phyloP scores from a whole-genome alignment of 2,329 filamentous ascomycete species.

The Verticillium klebahnii region DNA sequence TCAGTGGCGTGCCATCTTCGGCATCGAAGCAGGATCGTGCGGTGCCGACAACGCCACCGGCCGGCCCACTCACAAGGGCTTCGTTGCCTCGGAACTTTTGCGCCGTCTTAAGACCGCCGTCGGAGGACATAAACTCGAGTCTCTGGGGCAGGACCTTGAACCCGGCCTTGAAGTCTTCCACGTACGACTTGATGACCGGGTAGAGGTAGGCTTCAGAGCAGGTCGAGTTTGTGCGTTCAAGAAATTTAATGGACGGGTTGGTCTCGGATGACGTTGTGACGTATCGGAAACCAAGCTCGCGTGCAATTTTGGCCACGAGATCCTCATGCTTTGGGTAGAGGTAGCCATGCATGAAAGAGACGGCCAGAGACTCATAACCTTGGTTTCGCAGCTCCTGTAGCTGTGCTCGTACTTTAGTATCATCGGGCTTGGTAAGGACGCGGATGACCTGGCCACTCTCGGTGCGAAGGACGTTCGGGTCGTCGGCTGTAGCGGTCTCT shows the following conservation, averaged over 20 bases:
- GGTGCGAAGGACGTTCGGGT: conserved; percentile 47
- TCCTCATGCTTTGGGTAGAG: conserved; percentile 51
- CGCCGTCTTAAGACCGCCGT: conserved; percentile 42
- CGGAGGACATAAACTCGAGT: conserved; percentile 64
- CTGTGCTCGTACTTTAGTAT: conserved; percentile 44
- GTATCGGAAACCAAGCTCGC: conserved; percentile 61
- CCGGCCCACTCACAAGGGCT: conserved; percentile 64
- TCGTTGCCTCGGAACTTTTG: conserved; percentile 58
- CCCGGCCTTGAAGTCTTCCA: conserved; percentile 59
- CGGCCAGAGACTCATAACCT: conserved; percentile 47
- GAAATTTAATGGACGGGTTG: conserved; percentile 69
- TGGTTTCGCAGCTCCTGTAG: conserved; percentile 54
- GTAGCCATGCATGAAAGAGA: conserved; percentile 73
- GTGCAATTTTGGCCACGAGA: conserved; percentile 27
- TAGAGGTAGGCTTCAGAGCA: conserved; percentile 71
- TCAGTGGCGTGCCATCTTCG: conserved; percentile 60
- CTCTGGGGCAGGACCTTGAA: conserved; percentile 55
- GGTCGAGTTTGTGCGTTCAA: conserved; percentile 61
- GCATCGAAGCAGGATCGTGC: conserved; percentile 64
- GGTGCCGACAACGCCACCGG: conserved; percentile 68
- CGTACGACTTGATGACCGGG: conserved; percentile 65
- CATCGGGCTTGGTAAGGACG: conserved; percentile 51
- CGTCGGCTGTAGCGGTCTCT: conserved; percentile 26
- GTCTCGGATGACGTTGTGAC: conserved; percentile 62
- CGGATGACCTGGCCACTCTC: conserved; percentile 62